Evolutionary conservation across 768 basidiomycete species (phyloP).

Genomic region (Suillus paluster): DNA sequence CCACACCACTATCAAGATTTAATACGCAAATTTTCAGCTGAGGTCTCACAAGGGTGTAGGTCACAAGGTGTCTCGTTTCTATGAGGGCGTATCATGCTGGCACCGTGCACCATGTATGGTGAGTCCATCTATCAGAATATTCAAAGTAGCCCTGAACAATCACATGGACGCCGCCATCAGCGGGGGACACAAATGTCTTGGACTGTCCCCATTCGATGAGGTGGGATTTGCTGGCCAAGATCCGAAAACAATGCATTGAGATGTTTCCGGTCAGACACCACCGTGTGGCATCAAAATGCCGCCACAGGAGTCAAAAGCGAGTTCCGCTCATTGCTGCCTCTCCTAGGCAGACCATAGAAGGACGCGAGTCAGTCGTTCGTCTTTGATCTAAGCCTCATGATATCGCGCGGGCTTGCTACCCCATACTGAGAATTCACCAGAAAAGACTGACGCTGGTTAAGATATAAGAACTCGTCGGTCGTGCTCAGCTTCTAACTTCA

Average conservation of each 20-base stretch:
- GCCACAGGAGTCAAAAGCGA: neutral
- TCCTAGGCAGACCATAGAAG: neutral
- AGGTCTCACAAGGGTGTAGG: neutral
- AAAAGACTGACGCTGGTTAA: neutral
- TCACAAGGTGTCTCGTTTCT: neutral
- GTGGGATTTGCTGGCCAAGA: neutral
- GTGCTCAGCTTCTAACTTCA: neutral
- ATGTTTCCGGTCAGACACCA: neutral
- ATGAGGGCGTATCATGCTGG: neutral
- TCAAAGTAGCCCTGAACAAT: neutral
- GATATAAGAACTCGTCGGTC: neutral
- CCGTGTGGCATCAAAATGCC: neutral
- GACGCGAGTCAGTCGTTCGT: neutral
- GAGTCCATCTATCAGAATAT: neutral
- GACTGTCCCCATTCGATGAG: neutral
- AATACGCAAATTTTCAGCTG: neutral
- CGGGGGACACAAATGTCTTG: neutral
- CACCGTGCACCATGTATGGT: neutral
- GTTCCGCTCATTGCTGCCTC: neutral
- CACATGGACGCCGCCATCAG: constrained; percentile 1
- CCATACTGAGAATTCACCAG: neutral
- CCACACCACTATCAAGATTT: neutral
- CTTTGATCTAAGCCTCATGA: neutral
- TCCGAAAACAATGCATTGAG: neutral
- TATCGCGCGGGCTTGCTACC: neutral